A percentile compares a stretch with the other conserved stretches of the same genome.
These are phyloP conservation scores for Rhodotorula kratochvilovae DNA, from an alignment of 768 basidiomycete species.

Conservation along the genomic window DNA sequence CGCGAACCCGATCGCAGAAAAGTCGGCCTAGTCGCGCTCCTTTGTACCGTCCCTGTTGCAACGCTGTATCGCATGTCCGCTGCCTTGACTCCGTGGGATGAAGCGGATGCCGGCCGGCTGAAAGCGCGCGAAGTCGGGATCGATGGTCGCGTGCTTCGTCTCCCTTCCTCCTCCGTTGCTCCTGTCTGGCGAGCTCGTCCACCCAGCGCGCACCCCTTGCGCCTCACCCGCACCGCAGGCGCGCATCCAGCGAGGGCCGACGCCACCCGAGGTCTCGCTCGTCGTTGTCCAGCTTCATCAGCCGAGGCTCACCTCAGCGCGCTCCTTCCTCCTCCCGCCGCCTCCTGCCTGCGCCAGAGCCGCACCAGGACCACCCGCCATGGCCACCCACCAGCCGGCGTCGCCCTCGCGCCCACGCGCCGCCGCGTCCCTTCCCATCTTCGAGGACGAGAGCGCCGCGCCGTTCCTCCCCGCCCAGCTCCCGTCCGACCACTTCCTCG, in stretches of 20 bases:
- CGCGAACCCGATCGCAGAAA: slow-evolving; percentile 88
- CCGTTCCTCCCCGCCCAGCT: slow-evolving; percentile 2
- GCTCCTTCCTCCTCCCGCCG: neutral
- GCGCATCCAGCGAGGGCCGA: no score
- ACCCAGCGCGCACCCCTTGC: no score
- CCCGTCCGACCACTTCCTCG: slow-evolving; percentile 42
- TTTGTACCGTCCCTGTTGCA: neutral
- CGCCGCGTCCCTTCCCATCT: slow-evolving; percentile 5
- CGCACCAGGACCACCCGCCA: neutral
- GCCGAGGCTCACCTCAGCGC: neutral
- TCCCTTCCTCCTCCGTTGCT: no score
- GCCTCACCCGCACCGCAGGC: no score
- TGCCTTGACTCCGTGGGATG: neutral
- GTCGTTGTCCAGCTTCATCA: no score
- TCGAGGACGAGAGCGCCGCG: neutral
- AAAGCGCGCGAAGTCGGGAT: neutral
- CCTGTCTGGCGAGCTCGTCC: no score
- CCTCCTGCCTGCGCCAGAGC: neutral
- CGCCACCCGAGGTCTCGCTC: neutral
- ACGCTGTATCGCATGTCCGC: neutral
- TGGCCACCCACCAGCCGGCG: neutral
- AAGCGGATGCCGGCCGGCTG: neutral
- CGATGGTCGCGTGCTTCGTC: neutral
- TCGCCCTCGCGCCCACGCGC: neutral
- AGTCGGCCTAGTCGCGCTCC: neutral